Conservation (phyloP, 2,329 filamentous ascomycete species). For the Neopestalotiopsis sp. region DNA sequence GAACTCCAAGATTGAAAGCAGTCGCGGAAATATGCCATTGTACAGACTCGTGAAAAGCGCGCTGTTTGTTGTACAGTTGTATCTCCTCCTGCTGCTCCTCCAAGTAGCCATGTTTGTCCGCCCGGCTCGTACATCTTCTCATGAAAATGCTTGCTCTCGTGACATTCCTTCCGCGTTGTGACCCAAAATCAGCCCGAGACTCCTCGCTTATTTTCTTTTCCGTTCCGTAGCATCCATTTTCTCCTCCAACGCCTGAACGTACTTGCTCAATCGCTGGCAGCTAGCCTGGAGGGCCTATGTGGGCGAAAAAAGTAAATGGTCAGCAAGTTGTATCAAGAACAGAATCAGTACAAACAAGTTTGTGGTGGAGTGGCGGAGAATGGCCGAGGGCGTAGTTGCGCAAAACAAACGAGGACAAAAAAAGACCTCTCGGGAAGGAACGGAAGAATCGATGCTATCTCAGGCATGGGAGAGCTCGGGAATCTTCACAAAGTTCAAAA, state of each 20-base stretch:
- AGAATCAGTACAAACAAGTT: background rate
- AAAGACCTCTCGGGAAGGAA: background rate
- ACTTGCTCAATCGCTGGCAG: conserved; percentile 83
- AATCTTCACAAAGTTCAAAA: conserved; percentile 16
- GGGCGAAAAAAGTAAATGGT: conserved; percentile 18
- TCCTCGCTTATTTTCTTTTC: conserved; percentile 65
- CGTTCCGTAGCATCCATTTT: conserved; percentile 70
- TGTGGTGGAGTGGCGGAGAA: background rate
- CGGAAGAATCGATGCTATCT: background rate
- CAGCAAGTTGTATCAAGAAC: background rate
- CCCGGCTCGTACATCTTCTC: background rate
- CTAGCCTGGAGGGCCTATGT: conserved; percentile 82
- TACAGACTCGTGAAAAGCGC: conserved; percentile 12
- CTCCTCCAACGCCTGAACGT: conserved; percentile 82
- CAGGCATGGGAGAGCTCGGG: conserved; percentile 2
- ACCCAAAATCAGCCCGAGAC: conserved; percentile 13
- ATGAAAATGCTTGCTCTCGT: conserved; percentile 8
- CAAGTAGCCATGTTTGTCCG: background rate
- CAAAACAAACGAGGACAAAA: background rate
- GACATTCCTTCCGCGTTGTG: background rate
- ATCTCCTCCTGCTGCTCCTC: background rate
- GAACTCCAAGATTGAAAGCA: background rate
- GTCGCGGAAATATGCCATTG: conserved; percentile 17
- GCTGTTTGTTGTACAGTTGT: conserved; percentile 19
- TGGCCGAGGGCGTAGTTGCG: background rate